Conservation (phyloP, 2,329 filamentous ascomycete species). For the Stagonosporopsis cucurbitacearum region DNA sequence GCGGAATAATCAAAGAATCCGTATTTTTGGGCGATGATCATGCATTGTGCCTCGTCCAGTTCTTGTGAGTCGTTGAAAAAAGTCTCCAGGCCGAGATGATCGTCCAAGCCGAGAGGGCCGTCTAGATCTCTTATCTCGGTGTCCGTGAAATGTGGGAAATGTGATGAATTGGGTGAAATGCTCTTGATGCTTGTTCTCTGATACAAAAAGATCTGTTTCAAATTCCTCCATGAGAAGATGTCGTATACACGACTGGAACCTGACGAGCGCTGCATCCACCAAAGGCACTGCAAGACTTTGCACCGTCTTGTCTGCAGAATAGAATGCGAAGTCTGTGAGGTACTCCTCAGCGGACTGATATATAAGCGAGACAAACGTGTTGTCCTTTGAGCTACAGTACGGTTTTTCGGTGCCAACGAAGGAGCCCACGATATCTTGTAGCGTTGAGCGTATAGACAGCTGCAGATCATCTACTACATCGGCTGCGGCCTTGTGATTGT, state of each 20-base stretch:
- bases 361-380: not conserved
- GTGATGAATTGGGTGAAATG: not conserved
- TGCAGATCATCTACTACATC: not conserved
- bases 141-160: not conserved
- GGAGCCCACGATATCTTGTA: not conserved
- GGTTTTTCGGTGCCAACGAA: not conserved
- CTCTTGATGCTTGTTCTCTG: not conserved
- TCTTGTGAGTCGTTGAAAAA: not conserved
- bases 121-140: not conserved
- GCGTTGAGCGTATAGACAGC: not conserved
- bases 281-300: not conserved
- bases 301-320: not conserved
- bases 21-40: not conserved
- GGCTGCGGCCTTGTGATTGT: not conserved
- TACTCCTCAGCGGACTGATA: not conserved
- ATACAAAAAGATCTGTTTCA: not conserved
- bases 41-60: not conserved
- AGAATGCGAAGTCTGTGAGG: not conserved
- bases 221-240: not conserved
- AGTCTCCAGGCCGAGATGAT: not conserved
- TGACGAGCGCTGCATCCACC: not conserved
- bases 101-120: not conserved
- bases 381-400: not conserved
- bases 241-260: not conserved
- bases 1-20: conserved; percentile 1